Percentiles rank a stretch among this genome's conserved stretches.
phyloP scores from a whole-genome alignment of 108 stramenopile species.

The Discostella stelligeroides region DNA sequence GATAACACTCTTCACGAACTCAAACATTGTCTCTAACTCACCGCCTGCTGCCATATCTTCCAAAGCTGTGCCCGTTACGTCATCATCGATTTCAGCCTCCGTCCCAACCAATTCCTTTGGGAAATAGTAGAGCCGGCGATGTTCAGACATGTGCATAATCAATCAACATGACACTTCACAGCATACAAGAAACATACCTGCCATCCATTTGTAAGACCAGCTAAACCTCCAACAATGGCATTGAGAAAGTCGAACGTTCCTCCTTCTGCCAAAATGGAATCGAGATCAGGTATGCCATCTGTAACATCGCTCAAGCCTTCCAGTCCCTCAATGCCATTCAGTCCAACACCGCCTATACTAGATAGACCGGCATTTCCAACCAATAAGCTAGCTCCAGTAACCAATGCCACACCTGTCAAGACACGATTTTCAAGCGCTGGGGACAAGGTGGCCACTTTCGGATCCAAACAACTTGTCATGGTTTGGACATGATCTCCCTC shows the following conservation, averaged over 20 bases:
- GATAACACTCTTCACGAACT: constrained; percentile 27
- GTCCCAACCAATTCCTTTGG: constrained; percentile 14
- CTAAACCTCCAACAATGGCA: constrained; percentile 34
- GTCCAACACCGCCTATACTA: constrained; percentile 5
- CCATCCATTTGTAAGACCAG: constrained; percentile 31
- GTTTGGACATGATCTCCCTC: constrained; percentile 67
- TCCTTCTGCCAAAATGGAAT: constrained; percentile 22
- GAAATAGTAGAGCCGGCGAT: neutral
- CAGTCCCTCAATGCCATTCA: constrained; percentile 20
- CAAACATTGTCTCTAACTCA: constrained; percentile 39
- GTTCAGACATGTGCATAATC: neutral
- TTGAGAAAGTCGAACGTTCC: constrained; percentile 14
- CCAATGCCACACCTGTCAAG: constrained; percentile 49
- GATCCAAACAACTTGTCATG: constrained; percentile 55
- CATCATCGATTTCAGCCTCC: constrained; percentile 30
- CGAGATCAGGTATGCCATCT: constrained; percentile 33
- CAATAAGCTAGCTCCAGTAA: constrained; percentile 34
- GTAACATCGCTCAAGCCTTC: constrained; percentile 27
- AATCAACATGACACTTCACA: neutral
- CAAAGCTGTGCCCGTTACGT: constrained; percentile 32
- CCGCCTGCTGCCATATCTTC: constrained; percentile 44
- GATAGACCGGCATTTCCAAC: constrained; percentile 24
- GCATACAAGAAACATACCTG: neutral
- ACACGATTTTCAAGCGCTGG: constrained; percentile 50
- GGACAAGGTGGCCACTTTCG: constrained; percentile 34